Base-by-base conservation (phyloP, 352 stramenopile genomes). In the Detonula confervacea region DNA sequence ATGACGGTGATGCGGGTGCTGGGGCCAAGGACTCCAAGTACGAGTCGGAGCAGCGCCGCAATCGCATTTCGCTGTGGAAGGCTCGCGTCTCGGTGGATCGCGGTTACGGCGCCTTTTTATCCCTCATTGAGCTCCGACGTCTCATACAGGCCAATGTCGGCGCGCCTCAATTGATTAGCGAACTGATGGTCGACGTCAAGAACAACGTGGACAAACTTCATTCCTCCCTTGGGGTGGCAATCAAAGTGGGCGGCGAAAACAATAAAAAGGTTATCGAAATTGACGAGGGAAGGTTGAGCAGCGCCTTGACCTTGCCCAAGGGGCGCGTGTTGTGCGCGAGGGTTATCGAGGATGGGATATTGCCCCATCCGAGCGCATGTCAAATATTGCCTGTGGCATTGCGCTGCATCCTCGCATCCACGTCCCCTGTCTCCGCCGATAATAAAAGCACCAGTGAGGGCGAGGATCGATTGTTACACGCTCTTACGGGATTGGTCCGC, bases 21-120 rank as follows among this genome's bases (percentile, higher is more conserved):
- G 65, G 75, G 16, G 55, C 16, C 22, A 62, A 56, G 9, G 12
- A 1, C 11, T 1, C 2, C 4, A 49, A 1, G 18, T 81, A 90
- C 42, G 65, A 73, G 49, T 29, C 49, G 25, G 78, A 74, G 39
- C 55, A 80, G 49, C 37, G 62, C 14, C 25, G 52, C 33, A 66
- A 83, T 60, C 74, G 89, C n/a, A 77, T 85, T 8, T 70, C 73
- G 30, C 42, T 92, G 14, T 94, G 89, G 87, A 92, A 91, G 52
- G 80, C 87, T 39, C 78, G 89, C 27, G 76, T 92, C 11, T 78
- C 85, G 24, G 88, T 88, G 52, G 89, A 93, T 66, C 81, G 87
- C 59, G 87, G 80, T 4, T 89, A 92, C 51, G 81, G 87, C 62
- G 79, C 89, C 12, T 90, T 87, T 60, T 76, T 89, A 12, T 84